Conservation (phyloP, 352 stramenopile genomes). For the Globisporangium uncinulatum region DNA sequence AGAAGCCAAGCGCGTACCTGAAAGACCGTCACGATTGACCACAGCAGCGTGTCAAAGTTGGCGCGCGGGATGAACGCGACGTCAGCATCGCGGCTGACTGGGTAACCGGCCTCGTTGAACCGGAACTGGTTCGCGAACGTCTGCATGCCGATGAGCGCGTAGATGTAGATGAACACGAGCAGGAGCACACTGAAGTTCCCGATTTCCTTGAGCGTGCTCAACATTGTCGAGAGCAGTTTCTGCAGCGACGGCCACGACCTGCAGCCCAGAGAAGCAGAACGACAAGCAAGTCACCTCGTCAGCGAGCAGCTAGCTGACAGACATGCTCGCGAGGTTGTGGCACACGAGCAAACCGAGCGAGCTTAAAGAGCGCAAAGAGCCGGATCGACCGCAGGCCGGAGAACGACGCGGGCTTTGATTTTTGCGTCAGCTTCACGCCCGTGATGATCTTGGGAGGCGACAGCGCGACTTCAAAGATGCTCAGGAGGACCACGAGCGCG, state of each 20-base stretch:
- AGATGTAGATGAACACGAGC: constrained; percentile 93
- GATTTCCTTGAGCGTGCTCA: constrained; percentile 86
- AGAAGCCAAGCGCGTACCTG: constrained; percentile 20
- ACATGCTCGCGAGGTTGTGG: neutral
- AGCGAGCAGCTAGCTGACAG: neutral
- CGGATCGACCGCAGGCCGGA: constrained; percentile 84
- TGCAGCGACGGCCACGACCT: constrained; percentile 88
- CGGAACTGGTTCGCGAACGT: constrained; percentile 90
- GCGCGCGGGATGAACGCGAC: constrained; percentile 35
- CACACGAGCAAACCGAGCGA: constrained; percentile 39
- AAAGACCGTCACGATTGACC: constrained; percentile 70
- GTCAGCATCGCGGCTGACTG: constrained; percentile 23
- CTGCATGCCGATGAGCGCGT: constrained; percentile 89
- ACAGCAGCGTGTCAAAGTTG: constrained; percentile 65
- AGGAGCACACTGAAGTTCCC: constrained; percentile 91
- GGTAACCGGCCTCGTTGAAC: constrained; percentile 71
- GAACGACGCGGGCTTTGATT: constrained; percentile 31
- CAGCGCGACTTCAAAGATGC: constrained; percentile 33
- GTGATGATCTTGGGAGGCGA: constrained; percentile 35
- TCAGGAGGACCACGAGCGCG: constrained; percentile 41
- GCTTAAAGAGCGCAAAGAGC: constrained; percentile 89
- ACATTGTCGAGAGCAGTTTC: constrained; percentile 88
- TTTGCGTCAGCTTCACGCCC: constrained; percentile 1
- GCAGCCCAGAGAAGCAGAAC: constrained; percentile 9
- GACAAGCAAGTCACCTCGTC: constrained; percentile 15